These are phyloP conservation scores for Sapria himalayana DNA, from an alignment of 345 rosid species.

Conservation along the genomic window DNA sequence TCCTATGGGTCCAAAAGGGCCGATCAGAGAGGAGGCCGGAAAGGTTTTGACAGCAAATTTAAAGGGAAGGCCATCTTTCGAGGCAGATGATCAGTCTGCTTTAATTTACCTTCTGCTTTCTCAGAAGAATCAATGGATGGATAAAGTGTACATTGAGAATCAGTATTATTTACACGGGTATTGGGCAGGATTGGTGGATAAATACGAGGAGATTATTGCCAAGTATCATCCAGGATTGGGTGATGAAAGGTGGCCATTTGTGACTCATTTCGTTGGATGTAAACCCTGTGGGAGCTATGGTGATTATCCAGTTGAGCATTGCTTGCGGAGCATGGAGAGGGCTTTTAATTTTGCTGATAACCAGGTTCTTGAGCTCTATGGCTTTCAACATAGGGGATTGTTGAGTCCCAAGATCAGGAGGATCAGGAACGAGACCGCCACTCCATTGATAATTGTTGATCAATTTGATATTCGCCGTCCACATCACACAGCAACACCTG, in stretches of 20 bases:
- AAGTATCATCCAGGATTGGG: slow-evolving; percentile 91
- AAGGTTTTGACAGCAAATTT: slow-evolving; percentile 63
- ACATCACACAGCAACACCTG: too few species aligned
- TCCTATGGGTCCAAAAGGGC: slow-evolving; percentile 88
- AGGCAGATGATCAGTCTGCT: slow-evolving; percentile 93
- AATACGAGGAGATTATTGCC: slow-evolving; percentile 86
- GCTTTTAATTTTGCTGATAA: slow-evolving; percentile 88
- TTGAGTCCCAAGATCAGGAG: slow-evolving; percentile 84
- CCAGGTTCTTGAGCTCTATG: slow-evolving; percentile 76
- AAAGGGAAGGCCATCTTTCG: slow-evolving; percentile 77
- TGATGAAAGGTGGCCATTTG: slow-evolving; percentile 93
- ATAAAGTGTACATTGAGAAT: slow-evolving; percentile 71
- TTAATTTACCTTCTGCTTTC: slow-evolving; percentile 70
- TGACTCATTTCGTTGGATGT: slow-evolving; percentile 87
- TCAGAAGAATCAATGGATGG: slow-evolving; percentile 68
- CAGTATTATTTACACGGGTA: slow-evolving; percentile 82
- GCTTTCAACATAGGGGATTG: slow-evolving; percentile 77
- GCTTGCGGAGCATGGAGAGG: slow-evolving; percentile 86
- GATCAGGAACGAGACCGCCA: slow-evolving; percentile 56
- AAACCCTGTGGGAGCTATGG: slow-evolving; percentile 96
- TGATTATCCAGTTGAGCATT: slow-evolving; percentile 75
- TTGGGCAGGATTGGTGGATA: slow-evolving; percentile 83
- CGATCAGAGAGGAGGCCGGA: slow-evolving; percentile 70
- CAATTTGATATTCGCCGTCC: slow-evolving; percentile 58
- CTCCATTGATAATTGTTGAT: slow-evolving; percentile 50